phyloP scores from a whole-genome alignment of 768 basidiomycete genomes.

The Kwoniella pini region DNA sequence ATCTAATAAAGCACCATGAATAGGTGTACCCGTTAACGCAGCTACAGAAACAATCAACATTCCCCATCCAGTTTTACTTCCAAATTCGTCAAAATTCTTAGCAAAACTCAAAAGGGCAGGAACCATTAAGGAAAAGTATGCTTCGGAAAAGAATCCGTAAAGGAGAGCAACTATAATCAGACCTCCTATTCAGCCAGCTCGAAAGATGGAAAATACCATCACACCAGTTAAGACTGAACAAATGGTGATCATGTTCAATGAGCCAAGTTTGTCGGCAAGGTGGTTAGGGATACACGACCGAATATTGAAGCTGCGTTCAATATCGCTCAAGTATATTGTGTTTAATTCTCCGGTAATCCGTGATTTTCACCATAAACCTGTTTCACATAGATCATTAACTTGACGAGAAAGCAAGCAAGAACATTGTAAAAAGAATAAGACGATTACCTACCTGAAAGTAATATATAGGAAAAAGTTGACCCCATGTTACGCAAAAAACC shows the following conservation, averaged over 20 bases:
- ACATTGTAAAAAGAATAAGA: no score
- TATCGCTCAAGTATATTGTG: conserved; percentile 33
- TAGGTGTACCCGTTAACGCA: conserved; percentile 47
- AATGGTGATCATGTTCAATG: conserved; percentile 27
- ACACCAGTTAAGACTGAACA: conserved; percentile 30
- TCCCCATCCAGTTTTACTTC: conserved; percentile 42
- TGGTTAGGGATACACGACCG: conserved; percentile 35
- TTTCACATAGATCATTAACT: no score
- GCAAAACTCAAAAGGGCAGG: conserved; percentile 44
- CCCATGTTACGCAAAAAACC: conserved; percentile 25
- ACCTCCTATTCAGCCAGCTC: conserved; percentile 33
- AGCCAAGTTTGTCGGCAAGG: conserved; percentile 32
- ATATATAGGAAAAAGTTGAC: conserved; percentile 37
- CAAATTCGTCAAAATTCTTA: conserved; percentile 37
- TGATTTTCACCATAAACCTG: conserved; percentile 29
- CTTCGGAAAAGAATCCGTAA: conserved; percentile 49
- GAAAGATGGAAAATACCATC: conserved; percentile 36
- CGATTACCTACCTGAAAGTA: conserved; percentile 33
- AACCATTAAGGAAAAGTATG: conserved; percentile 39
- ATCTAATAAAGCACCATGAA: conserved; percentile 48
- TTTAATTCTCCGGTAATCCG: conserved; percentile 23
- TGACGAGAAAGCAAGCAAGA: no score
- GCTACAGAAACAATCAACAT: conserved; percentile 38
- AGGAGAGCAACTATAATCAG: conserved; percentile 41
- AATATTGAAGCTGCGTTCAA: conserved; percentile 39